Evolutionary conservation across 495 filamentous ascomycete genomes (phyloP).

Genomic region (Tuber borchii): DNA sequence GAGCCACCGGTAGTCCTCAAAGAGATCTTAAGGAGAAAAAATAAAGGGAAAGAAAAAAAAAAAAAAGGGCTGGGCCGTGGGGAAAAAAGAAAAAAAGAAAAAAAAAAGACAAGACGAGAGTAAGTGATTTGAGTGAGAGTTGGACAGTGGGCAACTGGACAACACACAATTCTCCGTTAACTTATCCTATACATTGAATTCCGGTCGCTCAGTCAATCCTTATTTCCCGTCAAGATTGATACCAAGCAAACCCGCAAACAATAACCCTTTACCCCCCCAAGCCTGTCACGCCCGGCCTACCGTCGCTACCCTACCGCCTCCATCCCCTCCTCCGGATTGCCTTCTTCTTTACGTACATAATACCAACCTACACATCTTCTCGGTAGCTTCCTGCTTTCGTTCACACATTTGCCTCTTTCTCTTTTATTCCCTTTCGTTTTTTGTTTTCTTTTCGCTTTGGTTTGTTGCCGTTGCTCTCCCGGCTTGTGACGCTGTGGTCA

Average conservation of each 20-base stretch:
- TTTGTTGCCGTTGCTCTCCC: slow-evolving; percentile 13
- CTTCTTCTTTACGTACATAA: slow-evolving; percentile 39
- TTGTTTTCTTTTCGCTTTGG: background rate
- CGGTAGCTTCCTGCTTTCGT: slow-evolving; percentile 36
- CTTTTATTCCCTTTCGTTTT: slow-evolving; percentile 18
- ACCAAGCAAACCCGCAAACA: slow-evolving; percentile 39
- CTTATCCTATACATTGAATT: slow-evolving; percentile 28
- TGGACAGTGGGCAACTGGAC: slow-evolving; percentile 17
- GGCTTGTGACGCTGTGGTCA: slow-evolving; percentile 22
- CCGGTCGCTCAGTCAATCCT: slow-evolving; percentile 30
- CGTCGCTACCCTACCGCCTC: slow-evolving; percentile 40
- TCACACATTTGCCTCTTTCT: slow-evolving; percentile 25
- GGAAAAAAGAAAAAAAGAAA: background rate
- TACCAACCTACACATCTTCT: slow-evolving; percentile 33
- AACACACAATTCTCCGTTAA: slow-evolving; percentile 13
- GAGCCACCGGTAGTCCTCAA: slow-evolving; percentile 9
- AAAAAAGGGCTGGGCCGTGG: background rate
- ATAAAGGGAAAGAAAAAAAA: background rate
- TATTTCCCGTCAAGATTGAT: slow-evolving; percentile 29
- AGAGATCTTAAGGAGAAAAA: background rate
- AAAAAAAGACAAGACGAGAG: slow-evolving; percentile 29
- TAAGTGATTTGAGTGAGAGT: slow-evolving; percentile 25
- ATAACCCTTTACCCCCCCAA: slow-evolving; percentile 20
- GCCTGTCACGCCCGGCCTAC: slow-evolving; percentile 28
- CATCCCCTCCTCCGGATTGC: slow-evolving; percentile 32